These are phyloP conservation scores for Filosporella fistucella DNA, from an alignment of 495 filamentous ascomycete genomes.

Conservation along the genomic window DNA sequence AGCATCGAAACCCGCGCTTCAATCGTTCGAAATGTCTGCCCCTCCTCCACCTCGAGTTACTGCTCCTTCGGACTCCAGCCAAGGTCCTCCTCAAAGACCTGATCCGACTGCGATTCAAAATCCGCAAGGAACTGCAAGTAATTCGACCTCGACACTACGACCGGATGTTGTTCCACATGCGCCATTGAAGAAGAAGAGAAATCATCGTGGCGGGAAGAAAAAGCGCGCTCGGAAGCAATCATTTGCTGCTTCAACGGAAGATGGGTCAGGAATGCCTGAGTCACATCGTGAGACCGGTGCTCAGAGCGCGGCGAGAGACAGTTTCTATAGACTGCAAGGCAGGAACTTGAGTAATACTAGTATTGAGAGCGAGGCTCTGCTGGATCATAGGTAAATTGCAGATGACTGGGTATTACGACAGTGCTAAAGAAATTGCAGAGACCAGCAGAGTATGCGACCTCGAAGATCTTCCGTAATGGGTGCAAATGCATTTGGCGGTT, in stretches of 20 bases:
- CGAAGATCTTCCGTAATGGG: conserved; percentile 52
- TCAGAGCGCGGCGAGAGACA: conserved; percentile 29
- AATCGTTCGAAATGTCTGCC: conserved; percentile 7
- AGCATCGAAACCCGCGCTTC: no score
- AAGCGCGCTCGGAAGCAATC: conserved; percentile 59
- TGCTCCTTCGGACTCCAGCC: neutral
- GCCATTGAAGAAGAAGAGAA: conserved; percentile 40
- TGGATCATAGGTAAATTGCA: conserved; percentile 70
- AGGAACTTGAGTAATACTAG: conserved; percentile 71
- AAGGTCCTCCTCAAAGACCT: conserved; percentile 9
- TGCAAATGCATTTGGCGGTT: conserved; percentile 28
- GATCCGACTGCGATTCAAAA: conserved; percentile 13
- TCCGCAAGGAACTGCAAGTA: neutral
- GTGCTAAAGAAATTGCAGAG: conserved; percentile 37
- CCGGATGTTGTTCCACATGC: conserved; percentile 7
- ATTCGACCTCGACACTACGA: conserved; percentile 10
- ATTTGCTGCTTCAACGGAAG: conserved; percentile 49
- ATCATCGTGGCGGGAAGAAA: conserved; percentile 50
- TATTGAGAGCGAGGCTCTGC: conserved; percentile 71
- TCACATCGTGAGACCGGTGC: conserved; percentile 24
- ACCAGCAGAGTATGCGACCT: conserved; percentile 65
- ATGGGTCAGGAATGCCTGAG: conserved; percentile 32
- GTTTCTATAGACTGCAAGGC: conserved; percentile 54
- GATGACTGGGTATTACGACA: neutral
- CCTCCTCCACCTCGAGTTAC: conserved; percentile 6